Conservation (phyloP, 768 basidiomycete genomes). For the Rhodotorula babjevae region DNA sequence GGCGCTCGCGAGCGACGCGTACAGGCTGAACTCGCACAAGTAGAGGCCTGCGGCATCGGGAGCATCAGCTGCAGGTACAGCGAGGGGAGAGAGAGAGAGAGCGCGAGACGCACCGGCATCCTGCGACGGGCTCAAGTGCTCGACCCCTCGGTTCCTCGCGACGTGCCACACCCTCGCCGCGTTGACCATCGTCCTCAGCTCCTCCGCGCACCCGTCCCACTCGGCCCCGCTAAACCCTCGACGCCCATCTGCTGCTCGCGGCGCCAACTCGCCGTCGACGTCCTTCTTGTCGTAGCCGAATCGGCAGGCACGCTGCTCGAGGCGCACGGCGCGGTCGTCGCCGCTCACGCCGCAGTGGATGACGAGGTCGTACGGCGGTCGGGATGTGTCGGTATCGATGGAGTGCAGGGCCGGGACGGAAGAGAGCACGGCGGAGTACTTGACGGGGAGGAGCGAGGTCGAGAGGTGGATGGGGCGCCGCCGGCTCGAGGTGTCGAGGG, state of each 20-base stretch:
- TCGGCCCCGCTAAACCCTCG: constrained; percentile 3
- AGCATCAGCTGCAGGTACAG: background rate
- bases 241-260: background rate
- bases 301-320: constrained; percentile 13
- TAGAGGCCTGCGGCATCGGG: constrained; percentile 4
- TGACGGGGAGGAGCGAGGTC: background rate
- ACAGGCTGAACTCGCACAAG: constrained; percentile 26
- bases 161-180: background rate
- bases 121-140: background rate
- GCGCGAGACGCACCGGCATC: constrained; percentile 8
- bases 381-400: background rate
- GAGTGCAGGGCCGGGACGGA: background rate
- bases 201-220: constrained; percentile 1
- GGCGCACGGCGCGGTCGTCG: background rate
- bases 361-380: background rate
- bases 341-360: constrained; percentile 27
- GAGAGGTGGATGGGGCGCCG: background rate
- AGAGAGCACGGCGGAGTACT: background rate
- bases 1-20: constrained; percentile 5
- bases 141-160: background rate
- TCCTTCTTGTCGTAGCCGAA: constrained; percentile 9
- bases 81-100: background rate
- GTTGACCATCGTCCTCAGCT: constrained; percentile 5
- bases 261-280: constrained; percentile 3
- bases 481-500: too few relatives aligned